Evolutionary conservation across 73 alveolate species (phyloP), one percentile per base, ranked within the genome.

Genomic region (Paramecium pentaurelia): DNA sequence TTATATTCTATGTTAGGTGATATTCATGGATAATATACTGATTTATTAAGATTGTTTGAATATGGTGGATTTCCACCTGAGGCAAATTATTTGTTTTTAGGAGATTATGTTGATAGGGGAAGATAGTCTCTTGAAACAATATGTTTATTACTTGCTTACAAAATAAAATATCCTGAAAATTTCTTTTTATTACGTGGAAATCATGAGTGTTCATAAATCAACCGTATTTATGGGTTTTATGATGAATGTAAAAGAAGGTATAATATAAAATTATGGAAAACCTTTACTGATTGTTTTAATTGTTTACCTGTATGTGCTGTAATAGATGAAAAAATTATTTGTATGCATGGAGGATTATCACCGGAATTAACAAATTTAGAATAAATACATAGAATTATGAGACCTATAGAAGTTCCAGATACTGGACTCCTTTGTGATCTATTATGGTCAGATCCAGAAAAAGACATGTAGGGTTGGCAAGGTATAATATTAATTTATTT

Each of bases 261-360:
- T 94, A 93, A 93, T 45, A 60, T 97, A 49, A 95, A 94, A 93
- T 92, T 97, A 20, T 97, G 99, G 99, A 96, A 97, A 92, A 71
- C 93, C 12, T 97, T 97, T 90, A 87, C 94, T 20, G 97, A 96
- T 68, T 93, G 94, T 75, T 97, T 95, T 92, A 96, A 96, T 92
- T 94, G 96, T 84, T 93, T 97, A 60, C 99, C 99, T 12, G 94
- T 96, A n/a, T 94, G 97, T 44, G 98, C 99, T 22, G 49, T 95
- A 20, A 92, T 97, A 28, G 97, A 96, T 86, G 99, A 95, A 40
- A 94, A 93, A 70, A 97, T 97, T 60, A 91, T 97, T 86, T 97
- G 98, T 92, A 96, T 96, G 98, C 99, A 97, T 71, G 99, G 99
- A 28, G 99, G 99, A 34, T 94, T 98, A 32, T 96, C 99, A 36